A percentile compares a stretch with the other conserved stretches of the same genome.
These are phyloP conservation scores for Macrotyloma uniflorum DNA, from an alignment of 306 rosid genomes.

Conservation along the genomic window DNA sequence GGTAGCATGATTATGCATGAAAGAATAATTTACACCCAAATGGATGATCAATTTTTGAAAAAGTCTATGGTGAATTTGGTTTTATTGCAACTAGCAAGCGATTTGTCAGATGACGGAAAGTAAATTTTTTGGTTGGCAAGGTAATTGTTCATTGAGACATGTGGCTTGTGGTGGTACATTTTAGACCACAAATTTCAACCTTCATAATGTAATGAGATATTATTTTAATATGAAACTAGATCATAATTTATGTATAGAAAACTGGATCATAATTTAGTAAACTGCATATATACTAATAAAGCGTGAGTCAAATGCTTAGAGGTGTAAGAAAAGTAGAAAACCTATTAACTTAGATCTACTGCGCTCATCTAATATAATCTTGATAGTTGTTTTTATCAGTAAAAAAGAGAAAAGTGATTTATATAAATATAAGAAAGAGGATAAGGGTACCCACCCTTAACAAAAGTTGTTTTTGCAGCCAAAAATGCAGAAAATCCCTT, in stretches of 20 bases:
- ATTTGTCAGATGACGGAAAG: conserved; percentile 29
- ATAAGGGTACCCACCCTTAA: no score
- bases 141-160: conserved; percentile 19
- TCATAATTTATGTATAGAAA: neutral
- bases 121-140: conserved; percentile 12
- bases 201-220: conserved; percentile 10
- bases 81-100: conserved; percentile 33
- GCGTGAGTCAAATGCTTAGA: neutral
- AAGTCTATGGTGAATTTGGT: conserved; percentile 16
- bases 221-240: conserved; percentile 11
- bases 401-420: no score
- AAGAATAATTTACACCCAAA: conserved; percentile 19
- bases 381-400: no score
- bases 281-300: neutral
- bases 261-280: neutral
- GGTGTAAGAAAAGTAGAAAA: neutral
- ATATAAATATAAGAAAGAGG: no score
- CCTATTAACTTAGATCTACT: neutral
- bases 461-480: no score
- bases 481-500: no score
- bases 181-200: conserved; percentile 24
- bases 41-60: conserved; percentile 14
- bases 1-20: neutral
- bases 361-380: neutral
- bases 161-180: conserved; percentile 16